These are phyloP conservation scores for Coleophoma eucalyptorum DNA, from an alignment of 2,329 filamentous ascomycete species.

Conservation along the genomic window DNA sequence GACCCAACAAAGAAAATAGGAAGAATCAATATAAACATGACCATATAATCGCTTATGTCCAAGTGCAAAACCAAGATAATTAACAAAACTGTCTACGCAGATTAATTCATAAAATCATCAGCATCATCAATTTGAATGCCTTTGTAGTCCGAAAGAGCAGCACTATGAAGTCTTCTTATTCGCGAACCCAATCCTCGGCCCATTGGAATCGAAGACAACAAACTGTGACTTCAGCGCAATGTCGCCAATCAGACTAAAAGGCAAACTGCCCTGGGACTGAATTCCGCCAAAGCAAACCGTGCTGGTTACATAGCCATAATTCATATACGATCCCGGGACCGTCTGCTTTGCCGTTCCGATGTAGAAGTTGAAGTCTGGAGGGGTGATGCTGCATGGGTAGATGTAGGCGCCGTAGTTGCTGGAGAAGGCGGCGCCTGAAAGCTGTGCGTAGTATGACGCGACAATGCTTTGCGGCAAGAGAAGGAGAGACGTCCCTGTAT, in stretches of 20 bases:
- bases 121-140: no score
- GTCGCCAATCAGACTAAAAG: conserved; percentile 26
- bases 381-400: conserved; percentile 22
- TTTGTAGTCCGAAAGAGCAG: no score
- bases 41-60: no score
- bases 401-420: conserved; percentile 20
- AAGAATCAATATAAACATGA: no score
- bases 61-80: no score
- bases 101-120: no score
- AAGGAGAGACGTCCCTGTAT: conserved; percentile 33
- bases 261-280: conserved; percentile 12
- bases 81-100: no score
- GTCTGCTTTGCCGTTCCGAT: conserved; percentile 19
- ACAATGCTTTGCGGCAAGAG: conserved; percentile 25
- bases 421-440: conserved; percentile 16
- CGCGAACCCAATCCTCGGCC: background rate
- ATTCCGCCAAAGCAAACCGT: conserved; percentile 14
- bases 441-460: conserved; percentile 25
- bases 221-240: conserved; percentile 28
- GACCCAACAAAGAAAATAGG: no score
- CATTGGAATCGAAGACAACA: conserved; percentile 25
- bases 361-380: conserved; percentile 27
- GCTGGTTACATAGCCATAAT: conserved; percentile 19
- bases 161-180: background rate
- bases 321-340: conserved; percentile 29